Conservation (phyloP, 208 protist species). For the Endotrypanum monterogeii region DNA sequence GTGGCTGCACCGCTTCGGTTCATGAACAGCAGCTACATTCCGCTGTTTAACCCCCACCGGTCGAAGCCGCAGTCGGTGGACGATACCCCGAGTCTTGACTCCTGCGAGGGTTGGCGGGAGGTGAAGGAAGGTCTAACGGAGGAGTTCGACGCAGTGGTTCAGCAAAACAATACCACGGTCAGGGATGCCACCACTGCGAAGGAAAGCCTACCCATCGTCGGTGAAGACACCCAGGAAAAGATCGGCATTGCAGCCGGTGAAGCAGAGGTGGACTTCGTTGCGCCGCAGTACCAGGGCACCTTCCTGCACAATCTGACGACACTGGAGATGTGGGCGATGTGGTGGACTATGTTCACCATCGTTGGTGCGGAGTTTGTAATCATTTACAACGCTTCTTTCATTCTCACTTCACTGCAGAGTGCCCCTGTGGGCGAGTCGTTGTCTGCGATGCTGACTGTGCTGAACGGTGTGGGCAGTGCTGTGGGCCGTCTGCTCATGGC, state of each 20-base stretch:
- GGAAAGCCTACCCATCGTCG: slow-evolving; percentile 18
- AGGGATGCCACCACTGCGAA: slow-evolving; percentile 19
- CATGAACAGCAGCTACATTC: slow-evolving; percentile 36
- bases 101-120: neutral
- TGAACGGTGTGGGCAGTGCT: slow-evolving; percentile 69
- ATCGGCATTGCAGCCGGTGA: slow-evolving; percentile 3
- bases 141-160: slow-evolving; percentile 5
- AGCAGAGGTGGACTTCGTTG: slow-evolving; percentile 59
- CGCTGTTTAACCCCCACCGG: neutral
- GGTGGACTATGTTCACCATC: slow-evolving; percentile 50
- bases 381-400: slow-evolving; percentile 59
- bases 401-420: slow-evolving; percentile 48
- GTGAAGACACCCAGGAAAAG: neutral
- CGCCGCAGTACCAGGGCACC: slow-evolving; percentile 55
- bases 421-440: slow-evolving; percentile 32
- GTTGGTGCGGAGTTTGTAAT: slow-evolving; percentile 49
- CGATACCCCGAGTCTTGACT: neutral
- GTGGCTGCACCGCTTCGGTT: slow-evolving; percentile 33
- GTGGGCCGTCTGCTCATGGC: slow-evolving; percentile 65
- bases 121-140: too few species aligned
- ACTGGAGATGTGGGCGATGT: slow-evolving; percentile 51
- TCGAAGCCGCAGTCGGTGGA: neutral
- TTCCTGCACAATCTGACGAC: slow-evolving; percentile 51
- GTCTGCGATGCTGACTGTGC: slow-evolving; percentile 51
- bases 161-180: slow-evolving; percentile 17